Evolutionary conservation across 2,329 filamentous ascomycete species (phyloP).

Genomic region (Colletotrichum sp.): DNA sequence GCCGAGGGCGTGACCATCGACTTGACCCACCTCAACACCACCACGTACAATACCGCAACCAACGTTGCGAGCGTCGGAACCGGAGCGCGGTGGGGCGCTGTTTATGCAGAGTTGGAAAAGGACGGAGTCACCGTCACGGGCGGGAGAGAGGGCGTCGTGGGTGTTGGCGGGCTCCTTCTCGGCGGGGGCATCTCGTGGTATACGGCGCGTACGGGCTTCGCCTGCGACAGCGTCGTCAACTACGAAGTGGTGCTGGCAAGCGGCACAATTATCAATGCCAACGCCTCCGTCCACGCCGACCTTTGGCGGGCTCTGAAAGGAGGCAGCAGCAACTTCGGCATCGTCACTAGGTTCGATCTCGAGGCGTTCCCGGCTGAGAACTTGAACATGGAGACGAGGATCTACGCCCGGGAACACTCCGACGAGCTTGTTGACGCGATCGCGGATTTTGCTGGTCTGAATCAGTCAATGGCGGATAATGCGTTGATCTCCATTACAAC

Average conservation of each 20-base stretch:
- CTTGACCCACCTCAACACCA: constrained; percentile 32
- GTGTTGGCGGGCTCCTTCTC: constrained; percentile 32
- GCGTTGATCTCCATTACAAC: not conserved
- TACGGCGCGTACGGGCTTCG: constrained; percentile 36
- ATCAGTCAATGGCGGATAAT: not conserved
- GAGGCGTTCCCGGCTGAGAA: not conserved
- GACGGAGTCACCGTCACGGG: constrained; percentile 9
- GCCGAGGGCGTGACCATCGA: constrained; percentile 49
- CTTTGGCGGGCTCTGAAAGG: constrained; percentile 50
- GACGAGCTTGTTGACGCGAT: not conserved
- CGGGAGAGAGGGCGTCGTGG: constrained; percentile 34
- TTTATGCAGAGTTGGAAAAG: not conserved
- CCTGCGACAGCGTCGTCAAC: constrained; percentile 43
- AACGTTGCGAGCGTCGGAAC: not conserved
- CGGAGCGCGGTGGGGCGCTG: not conserved
- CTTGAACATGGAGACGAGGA: not conserved
- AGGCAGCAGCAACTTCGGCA: constrained; percentile 51
- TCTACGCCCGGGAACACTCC: not conserved
- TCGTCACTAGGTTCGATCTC: constrained; percentile 29
- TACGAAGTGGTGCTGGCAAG: constrained; percentile 48
- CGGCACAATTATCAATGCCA: constrained; percentile 45
- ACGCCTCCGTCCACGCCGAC: constrained; percentile 37
- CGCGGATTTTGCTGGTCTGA: not conserved
- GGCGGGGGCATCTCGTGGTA: constrained; percentile 29
- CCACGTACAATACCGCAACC: not conserved